phyloP scores from a whole-genome alignment of 345 rosid genomes.

The Jatropha curcas region DNA sequence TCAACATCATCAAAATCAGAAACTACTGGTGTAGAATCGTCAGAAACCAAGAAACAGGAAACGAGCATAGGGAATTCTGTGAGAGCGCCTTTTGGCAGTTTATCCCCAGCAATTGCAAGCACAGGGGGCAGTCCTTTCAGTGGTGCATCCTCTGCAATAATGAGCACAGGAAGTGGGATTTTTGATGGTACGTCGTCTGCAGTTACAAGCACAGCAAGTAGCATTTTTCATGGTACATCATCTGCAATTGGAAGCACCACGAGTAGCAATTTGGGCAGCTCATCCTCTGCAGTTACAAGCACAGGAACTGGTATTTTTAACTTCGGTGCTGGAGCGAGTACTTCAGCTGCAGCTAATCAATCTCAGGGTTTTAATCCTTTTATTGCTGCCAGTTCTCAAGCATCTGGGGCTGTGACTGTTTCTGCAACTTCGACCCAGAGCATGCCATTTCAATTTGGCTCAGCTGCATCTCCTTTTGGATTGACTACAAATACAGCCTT shows the following conservation, averaged over 20 bases:
- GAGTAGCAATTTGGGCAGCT: conserved; percentile 28
- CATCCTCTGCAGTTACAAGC: conserved; percentile 31
- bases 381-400: conserved; percentile 39
- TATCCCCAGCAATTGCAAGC: conserved; percentile 14
- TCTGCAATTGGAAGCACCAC: conserved; percentile 33
- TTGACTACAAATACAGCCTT: conserved; percentile 43
- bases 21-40: conserved; percentile 19
- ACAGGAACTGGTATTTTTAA: conserved; percentile 44
- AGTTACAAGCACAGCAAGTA: conserved; percentile 28
- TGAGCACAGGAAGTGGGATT: conserved; percentile 4
- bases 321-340: conserved; percentile 41
- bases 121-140: neutral
- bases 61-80: conserved; percentile 30
- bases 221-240: conserved; percentile 28
- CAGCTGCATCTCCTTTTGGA: conserved; percentile 53
- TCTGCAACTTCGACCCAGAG: conserved; percentile 50
- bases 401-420: conserved; percentile 45
- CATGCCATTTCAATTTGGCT: conserved; percentile 47
- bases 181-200: conserved; percentile 42
- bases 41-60: conserved; percentile 45
- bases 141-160: conserved; percentile 10
- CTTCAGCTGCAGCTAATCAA: conserved; percentile 40
- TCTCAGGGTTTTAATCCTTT: conserved; percentile 49
- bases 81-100: conserved; percentile 38
- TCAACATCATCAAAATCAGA: conserved; percentile 35